Evolutionary conservation across 1,284 basidiomycete species (phyloP).

Genomic region (Phylloporus sp.): DNA sequence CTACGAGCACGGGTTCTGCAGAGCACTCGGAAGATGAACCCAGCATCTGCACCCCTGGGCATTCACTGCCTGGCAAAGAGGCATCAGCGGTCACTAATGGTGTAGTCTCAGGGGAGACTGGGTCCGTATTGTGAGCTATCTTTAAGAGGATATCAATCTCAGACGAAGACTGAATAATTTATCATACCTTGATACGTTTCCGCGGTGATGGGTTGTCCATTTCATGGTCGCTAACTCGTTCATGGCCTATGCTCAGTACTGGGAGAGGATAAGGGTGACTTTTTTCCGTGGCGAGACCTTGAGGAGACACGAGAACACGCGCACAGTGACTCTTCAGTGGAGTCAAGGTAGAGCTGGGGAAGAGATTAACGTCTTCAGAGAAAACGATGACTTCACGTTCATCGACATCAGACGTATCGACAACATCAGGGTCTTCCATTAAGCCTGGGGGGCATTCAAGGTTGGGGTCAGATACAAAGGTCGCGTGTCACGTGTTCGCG

Average conservation of each 20-base stretch:
- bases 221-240: conserved; percentile 18
- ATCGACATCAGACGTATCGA: conserved; percentile 70
- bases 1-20: neutral
- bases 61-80: neutral
- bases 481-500: conserved; percentile 35
- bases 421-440: conserved; percentile 51
- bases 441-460: neutral
- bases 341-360: conserved; percentile 3
- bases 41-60: neutral
- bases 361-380: conserved; percentile 10
- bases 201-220: conserved; percentile 31
- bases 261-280: neutral
- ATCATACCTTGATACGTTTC: conserved; percentile 41
- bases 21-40: neutral
- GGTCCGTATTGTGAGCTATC: conserved; percentile 24
- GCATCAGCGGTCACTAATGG: neutral
- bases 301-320: conserved; percentile 9
- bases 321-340: neutral
- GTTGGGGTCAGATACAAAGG: neutral
- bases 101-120: neutral
- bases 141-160: conserved; percentile 27
- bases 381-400: conserved; percentile 53
- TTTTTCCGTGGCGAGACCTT: conserved; percentile 3
- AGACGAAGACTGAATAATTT: neutral
- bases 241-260: conserved; percentile 4